phyloP scores from a whole-genome alignment of 352 stramenopile genomes.

The Phytophthora fragariaefolia region DNA sequence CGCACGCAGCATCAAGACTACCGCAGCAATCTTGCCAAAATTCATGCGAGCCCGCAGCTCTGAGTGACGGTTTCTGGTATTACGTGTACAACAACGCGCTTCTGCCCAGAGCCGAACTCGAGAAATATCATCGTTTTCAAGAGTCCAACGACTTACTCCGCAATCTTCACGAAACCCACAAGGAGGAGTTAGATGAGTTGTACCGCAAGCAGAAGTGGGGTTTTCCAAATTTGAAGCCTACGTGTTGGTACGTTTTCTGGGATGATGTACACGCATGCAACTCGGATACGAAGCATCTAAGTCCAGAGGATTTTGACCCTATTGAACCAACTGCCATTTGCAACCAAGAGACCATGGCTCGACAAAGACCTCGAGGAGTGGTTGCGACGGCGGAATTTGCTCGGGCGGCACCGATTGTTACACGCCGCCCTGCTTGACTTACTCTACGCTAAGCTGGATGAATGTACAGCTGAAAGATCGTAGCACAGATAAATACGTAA shows the following conservation, averaged over 20 bases:
- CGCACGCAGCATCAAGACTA: not conserved
- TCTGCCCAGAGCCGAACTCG: slow-evolving; percentile 17
- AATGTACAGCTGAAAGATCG: not conserved
- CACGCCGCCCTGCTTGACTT: not conserved
- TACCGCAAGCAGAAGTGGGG: slow-evolving; percentile 25
- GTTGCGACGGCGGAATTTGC: slow-evolving; percentile 21
- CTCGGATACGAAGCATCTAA: slow-evolving; percentile 26
- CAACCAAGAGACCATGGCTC: slow-evolving; percentile 34
- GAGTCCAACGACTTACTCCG: not conserved
- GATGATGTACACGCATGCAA: slow-evolving; percentile 44
- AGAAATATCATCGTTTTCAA: slow-evolving; percentile 8
- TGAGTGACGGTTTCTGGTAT: slow-evolving; percentile 45
- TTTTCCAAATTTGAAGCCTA: slow-evolving; percentile 22
- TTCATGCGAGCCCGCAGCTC: slow-evolving; percentile 1
- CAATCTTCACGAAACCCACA: slow-evolving; percentile 1
- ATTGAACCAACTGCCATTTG: slow-evolving; percentile 23
- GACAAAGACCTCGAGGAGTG: slow-evolving; percentile 25
- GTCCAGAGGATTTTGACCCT: slow-evolving; percentile 25
- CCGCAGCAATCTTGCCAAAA: not conserved
- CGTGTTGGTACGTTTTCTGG: slow-evolving; percentile 53
- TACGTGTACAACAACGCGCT: slow-evolving; percentile 45
- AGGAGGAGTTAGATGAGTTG: slow-evolving; percentile 1
- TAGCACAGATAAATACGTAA: no score
- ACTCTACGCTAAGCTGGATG: slow-evolving; percentile 1
- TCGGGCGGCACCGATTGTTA: not conserved